phyloP scores from a whole-genome alignment of 2,329 filamentous ascomycete genomes.

The Mycosphaerella sp. region DNA sequence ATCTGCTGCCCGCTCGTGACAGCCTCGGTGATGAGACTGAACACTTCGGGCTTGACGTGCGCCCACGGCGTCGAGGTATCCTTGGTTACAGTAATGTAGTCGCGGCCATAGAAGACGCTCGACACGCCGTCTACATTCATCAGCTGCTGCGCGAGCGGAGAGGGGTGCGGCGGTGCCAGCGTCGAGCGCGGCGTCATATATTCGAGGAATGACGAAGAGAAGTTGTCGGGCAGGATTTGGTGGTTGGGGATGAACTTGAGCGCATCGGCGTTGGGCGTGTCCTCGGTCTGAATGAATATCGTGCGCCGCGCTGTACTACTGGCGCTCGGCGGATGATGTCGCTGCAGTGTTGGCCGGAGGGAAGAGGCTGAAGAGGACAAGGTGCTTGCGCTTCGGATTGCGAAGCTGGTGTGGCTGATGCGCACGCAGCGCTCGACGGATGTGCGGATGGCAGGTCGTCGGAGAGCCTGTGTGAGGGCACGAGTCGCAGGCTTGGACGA shows the following conservation, averaged over 20 bases:
- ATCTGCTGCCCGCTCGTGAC: constrained; percentile 77
- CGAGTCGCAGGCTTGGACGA: not conserved
- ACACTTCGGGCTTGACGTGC: constrained; percentile 91
- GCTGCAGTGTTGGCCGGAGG: constrained; percentile 23
- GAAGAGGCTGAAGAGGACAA: constrained; percentile 22
- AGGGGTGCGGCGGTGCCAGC: constrained; percentile 72
- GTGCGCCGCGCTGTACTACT: constrained; percentile 48
- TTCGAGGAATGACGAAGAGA: constrained; percentile 76
- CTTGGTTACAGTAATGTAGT: constrained; percentile 98
- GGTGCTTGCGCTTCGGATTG: constrained; percentile 13
- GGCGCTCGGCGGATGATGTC: constrained; percentile 18
- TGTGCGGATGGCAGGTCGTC: not conserved
- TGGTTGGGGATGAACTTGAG: constrained; percentile 94
- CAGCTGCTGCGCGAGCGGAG: constrained; percentile 80
- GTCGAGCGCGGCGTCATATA: constrained; percentile 85
- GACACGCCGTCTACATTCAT: constrained; percentile 94
- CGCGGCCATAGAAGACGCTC: constrained; percentile 84
- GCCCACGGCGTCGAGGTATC: constrained; percentile 83
- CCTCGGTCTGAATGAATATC: constrained; percentile 97
- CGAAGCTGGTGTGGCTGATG: not conserved
- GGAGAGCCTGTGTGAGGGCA: not conserved
- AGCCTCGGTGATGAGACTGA: constrained; percentile 87
- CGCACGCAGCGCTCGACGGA: not conserved
- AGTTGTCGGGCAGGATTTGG: constrained; percentile 66
- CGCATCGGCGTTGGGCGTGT: constrained; percentile 87